Percentiles rank a stretch among this genome's conserved stretches.
These are phyloP conservation scores for Fusarium bulbicola DNA, from an alignment of 2,329 filamentous ascomycete species.

Conservation along the genomic window DNA sequence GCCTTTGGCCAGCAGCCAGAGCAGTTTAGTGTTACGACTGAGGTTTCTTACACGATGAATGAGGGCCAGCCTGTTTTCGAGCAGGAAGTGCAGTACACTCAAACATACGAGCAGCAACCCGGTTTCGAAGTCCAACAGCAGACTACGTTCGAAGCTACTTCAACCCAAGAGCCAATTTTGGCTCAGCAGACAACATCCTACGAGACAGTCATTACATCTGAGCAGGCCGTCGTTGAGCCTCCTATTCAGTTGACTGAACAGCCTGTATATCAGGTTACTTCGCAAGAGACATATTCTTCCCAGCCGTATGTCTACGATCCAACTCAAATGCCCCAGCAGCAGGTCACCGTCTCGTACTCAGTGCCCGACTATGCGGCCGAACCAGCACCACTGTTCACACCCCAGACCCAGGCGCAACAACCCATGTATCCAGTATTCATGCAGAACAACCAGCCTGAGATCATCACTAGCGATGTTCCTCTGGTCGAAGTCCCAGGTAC, in stretches of 20 bases:
- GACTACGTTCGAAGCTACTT: neutral
- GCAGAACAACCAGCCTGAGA: slow-evolving; percentile 27
- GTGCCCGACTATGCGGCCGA: neutral
- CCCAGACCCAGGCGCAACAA: neutral
- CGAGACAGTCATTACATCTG: neutral
- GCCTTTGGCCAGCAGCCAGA: slow-evolving; percentile 10
- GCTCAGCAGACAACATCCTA: neutral
- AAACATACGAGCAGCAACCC: slow-evolving; percentile 21
- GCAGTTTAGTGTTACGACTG: slow-evolving; percentile 5
- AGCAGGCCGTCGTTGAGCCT: neutral
- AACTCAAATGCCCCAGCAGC: neutral
- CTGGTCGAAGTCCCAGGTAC: neutral
- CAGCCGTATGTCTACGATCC: slow-evolving; percentile 15
- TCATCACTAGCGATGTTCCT: slow-evolving; percentile 21
- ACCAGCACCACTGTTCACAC: neutral
- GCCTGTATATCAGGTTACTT: neutral
- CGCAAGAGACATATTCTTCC: slow-evolving; percentile 1
- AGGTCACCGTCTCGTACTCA: slow-evolving; percentile 15
- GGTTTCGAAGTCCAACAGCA: slow-evolving; percentile 17
- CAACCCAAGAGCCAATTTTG: neutral
- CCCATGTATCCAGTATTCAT: neutral
- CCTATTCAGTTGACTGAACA: neutral
- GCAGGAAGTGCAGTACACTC: slow-evolving; percentile 12
- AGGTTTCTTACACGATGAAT: neutral
- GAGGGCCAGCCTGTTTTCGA: neutral